Base-by-base conservation (phyloP, 2,329 filamentous ascomycete species). In the Nemania bipapillata region DNA sequence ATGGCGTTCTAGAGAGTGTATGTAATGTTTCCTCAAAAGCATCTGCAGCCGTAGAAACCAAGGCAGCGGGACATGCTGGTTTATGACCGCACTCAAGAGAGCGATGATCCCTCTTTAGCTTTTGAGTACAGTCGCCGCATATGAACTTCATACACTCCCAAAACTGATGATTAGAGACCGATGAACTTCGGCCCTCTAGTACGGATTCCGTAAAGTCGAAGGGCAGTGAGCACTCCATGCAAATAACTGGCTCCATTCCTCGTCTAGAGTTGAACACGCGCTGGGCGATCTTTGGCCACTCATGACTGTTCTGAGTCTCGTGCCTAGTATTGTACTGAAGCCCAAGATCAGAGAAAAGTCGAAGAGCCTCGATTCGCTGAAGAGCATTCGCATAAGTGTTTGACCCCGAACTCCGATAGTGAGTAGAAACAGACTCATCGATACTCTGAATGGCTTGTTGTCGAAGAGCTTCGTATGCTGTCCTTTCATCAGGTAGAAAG, bases 331-430 rank as follows among this genome's bases (percentile, higher is more conserved):
- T 72, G 37, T 84, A 84, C n/a, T 78, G 72, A 0, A 82, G 57
- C 0, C 85, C 84, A 0, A 85, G 73, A 50, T 85, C 81, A 40
- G 84, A 86, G 3, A 85, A 74, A 11, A 84, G 74, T 1, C 84
- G 76, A 61, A 86, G 72, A 0, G 78, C 75, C 40, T 86, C 81
- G 30, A 86, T 83, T 47, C 79, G 77, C 65, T 83, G 80, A 1
- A 86, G 69, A 0, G 81, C 80, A 49, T 83, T 85, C 8, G 81
- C 75, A 52, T 80, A 84, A 0, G 75, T 68, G 0, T 70, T 70
- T 0, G 72, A 32, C 5, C 70, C 64, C 0, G 68, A 50, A 0
- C 61, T 49, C 0, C 75, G 73, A 30, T 53, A 9, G 3, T 54
- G 35, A 17, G 26, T 50, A 0, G 74, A 61, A 0, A 83, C 58